Conservation (phyloP, 208 protist species). For the Trypanosoma scelopori region DNA sequence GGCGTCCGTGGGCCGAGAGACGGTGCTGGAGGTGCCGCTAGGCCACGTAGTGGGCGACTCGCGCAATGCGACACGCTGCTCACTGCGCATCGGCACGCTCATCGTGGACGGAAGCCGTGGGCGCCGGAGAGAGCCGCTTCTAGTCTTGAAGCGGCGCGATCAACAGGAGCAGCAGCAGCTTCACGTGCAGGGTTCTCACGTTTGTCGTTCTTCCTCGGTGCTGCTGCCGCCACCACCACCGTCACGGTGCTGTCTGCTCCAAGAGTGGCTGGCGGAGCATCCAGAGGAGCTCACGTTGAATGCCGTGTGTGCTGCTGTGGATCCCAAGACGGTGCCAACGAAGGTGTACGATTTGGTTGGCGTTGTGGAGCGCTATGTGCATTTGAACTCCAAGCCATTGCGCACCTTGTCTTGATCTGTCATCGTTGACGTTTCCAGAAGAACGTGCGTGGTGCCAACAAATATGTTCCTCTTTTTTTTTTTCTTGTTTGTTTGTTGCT, state of each 20-base stretch:
- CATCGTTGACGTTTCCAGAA: not conserved
- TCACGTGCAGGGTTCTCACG: not conserved
- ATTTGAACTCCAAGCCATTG: constrained; percentile 77
- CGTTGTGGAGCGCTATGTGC: constrained; percentile 50
- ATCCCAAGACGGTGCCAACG: not conserved
- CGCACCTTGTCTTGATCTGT: constrained; percentile 24
- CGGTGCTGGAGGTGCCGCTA: constrained; percentile 35
- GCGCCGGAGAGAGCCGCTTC: constrained; percentile 35
- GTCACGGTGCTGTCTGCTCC: constrained; percentile 18
- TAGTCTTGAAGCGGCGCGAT: constrained; percentile 36
- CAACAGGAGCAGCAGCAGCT: not conserved
- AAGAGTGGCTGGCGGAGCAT: constrained; percentile 57
- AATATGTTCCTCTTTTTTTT: constrained; percentile 35
- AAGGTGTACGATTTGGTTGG: constrained; percentile 73
- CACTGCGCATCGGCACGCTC: constrained; percentile 64
- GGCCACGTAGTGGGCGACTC: constrained; percentile 50
- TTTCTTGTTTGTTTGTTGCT: no score
- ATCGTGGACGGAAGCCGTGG: constrained; percentile 47
- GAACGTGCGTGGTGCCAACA: not conserved
- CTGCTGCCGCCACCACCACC: not conserved
- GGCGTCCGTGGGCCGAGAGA: constrained; percentile 5
- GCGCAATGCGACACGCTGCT: constrained; percentile 45
- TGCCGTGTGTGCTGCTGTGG: constrained; percentile 23
- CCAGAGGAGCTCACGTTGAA: constrained; percentile 52
- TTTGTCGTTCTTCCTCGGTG: not conserved